Evolutionary conservation across 1,284 basidiomycete genomes (phyloP), one percentile per base, ranked within the genome.

Genomic region (Sanghuangporus weigelae): DNA sequence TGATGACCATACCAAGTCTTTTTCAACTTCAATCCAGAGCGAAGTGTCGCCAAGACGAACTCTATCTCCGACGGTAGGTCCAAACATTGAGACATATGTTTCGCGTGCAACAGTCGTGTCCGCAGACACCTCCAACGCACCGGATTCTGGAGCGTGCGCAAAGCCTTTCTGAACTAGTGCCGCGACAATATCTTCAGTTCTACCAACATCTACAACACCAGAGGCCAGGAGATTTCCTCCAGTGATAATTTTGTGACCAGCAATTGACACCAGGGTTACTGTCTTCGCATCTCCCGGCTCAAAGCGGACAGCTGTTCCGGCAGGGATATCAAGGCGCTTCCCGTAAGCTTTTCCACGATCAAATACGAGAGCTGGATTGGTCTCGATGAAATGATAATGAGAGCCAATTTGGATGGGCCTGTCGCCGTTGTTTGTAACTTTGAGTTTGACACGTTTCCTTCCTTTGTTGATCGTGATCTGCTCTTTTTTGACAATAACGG

Each of bases 231-330:
- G 76, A 72, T 95, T 96, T 0, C 96, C 95, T 3, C 96, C 95
- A 1, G 85, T 83, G 53, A 96, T 85, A 53, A 86, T 74, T 69
- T 85, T 83, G 1, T 76, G 74, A 0, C 96, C 96, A 12, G 85
- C 90, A 50, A 97, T 91, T 23, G 85, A 76, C 62, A 94, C 92
- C 3, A 99, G 84, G 0, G 84, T 84, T 36, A 98, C 92, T 0
- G 90, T 89, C 77, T 95, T 95, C 35, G 77, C 74, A 70, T 97
- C 94, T 7, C 95, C 95, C 0, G 97, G 96, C 73, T 99, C 97
- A 73, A 99, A 99, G 19, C 97, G 87, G 5, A 98, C 92, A 1
- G 97, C 96, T 0, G 95, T 98, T 7, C 95, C 96, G 0, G 97
- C 90, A 0, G 95, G 80, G 58, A 98, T 96, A 73, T 99, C 95